phyloP scores from a whole-genome alignment of 75 land plant genomes.

The Picea sitchensis region DNA sequence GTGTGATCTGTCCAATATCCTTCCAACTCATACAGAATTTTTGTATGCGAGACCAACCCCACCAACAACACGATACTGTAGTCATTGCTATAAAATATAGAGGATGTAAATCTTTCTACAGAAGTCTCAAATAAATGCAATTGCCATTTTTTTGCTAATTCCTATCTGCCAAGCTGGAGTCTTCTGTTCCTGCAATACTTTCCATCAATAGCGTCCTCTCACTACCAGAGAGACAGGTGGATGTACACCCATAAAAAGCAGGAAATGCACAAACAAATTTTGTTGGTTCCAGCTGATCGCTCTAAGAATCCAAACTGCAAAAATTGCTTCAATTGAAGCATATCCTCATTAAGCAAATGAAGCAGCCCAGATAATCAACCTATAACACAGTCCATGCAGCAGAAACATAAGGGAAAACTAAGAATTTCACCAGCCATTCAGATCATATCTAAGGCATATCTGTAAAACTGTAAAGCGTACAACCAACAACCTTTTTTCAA shows the following conservation, averaged over 20 bases:
- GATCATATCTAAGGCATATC: background rate
- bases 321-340: background rate
- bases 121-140: background rate
- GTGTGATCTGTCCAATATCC: conserved; percentile 1
- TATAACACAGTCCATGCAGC: background rate
- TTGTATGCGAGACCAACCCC: background rate
- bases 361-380: background rate
- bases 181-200: background rate
- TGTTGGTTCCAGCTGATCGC: background rate
- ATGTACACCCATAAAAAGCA: no score
- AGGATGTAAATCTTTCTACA: background rate
- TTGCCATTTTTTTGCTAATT: background rate
- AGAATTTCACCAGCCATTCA: background rate
- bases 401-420: background rate
- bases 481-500: background rate
- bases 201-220: background rate
- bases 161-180: background rate
- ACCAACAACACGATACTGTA: background rate
- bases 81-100: background rate
- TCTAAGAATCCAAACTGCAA: background rate
- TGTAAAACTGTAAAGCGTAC: background rate
- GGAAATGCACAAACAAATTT: background rate
- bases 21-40: background rate
- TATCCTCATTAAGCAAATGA: background rate
- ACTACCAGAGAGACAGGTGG: background rate